Percentiles rank a stretch among this genome's conserved stretches.
Conservation (phyloP, 2,329 filamentous ascomycete species). For the Ramularia collo-cygni region DNA sequence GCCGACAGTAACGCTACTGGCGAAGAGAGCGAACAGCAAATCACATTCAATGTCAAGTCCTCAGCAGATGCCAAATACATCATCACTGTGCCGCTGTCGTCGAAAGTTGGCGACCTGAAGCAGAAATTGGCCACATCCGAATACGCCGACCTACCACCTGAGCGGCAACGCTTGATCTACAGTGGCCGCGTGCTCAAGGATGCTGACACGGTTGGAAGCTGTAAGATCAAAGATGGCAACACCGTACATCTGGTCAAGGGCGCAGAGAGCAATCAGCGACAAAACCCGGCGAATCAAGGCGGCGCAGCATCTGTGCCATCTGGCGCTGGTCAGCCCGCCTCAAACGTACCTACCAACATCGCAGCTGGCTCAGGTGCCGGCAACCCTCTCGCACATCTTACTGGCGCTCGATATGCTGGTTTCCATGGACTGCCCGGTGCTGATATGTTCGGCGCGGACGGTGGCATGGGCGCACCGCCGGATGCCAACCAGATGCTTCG, state of each 20-base stretch:
- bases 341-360: constrained; percentile 67
- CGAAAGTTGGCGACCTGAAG: constrained; percentile 81
- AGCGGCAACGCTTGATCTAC: constrained; percentile 93
- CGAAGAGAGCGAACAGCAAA: constrained; percentile 57
- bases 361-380: constrained; percentile 71
- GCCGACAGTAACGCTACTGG: constrained; percentile 43
- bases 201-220: constrained; percentile 71
- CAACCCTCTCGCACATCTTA: constrained; percentile 83
- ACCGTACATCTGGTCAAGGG: constrained; percentile 96
- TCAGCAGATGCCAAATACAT: constrained; percentile 81
- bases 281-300: constrained; percentile 48
- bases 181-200: constrained; percentile 96
- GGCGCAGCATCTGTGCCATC: constrained; percentile 31
- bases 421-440: constrained; percentile 81
- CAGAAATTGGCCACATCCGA: constrained; percentile 73
- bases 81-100: constrained; percentile 70
- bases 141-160: constrained; percentile 77
- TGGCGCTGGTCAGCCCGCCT: constrained; percentile 44
- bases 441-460: constrained; percentile 87
- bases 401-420: constrained; percentile 87
- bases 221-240: constrained; percentile 94
- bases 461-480: constrained; percentile 86
- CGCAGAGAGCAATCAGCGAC: constrained; percentile 73
- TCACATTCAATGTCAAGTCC: constrained; percentile 98
- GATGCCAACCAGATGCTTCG: constrained; percentile 72